These are phyloP conservation scores for Fusarium musae DNA, from an alignment of 2,329 filamentous ascomycete genomes.

Conservation along the genomic window DNA sequence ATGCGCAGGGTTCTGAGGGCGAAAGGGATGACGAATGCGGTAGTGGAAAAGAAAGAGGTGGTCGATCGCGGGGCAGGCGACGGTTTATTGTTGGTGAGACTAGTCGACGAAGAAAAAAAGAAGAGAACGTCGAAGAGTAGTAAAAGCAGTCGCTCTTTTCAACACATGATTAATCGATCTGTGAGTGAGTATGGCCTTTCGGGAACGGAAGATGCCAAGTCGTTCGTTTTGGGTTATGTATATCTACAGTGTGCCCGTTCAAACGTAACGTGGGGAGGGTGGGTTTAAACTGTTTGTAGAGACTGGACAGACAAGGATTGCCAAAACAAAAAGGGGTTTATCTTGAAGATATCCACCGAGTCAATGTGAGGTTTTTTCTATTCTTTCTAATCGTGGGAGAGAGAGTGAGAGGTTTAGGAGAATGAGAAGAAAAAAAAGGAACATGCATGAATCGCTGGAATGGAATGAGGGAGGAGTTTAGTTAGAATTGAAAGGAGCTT, in stretches of 20 bases:
- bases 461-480: conserved; percentile 28
- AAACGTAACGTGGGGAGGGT: conserved; percentile 34
- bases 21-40: conserved; percentile 16
- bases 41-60: neutral
- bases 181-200: neutral
- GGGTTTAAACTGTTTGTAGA: conserved; percentile 2
- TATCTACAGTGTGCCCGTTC: conserved; percentile 8
- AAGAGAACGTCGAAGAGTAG: neutral
- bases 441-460: conserved; percentile 17
- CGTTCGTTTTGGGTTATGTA: conserved; percentile 6
- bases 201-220: conserved; percentile 26
- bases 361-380: no score
- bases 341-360: neutral
- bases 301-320: conserved; percentile 41
- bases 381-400: neutral
- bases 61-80: conserved; percentile 26
- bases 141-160: conserved; percentile 14
- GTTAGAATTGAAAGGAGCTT: conserved; percentile 17
- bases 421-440: neutral
- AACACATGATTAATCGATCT: conserved; percentile 27
- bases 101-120: neutral
- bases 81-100: neutral
- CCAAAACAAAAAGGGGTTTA: conserved; percentile 29
- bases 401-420: neutral
- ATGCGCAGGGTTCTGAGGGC: conserved; percentile 28